Conservation (phyloP, 306 rosid species). For the Corylus americana region DNA sequence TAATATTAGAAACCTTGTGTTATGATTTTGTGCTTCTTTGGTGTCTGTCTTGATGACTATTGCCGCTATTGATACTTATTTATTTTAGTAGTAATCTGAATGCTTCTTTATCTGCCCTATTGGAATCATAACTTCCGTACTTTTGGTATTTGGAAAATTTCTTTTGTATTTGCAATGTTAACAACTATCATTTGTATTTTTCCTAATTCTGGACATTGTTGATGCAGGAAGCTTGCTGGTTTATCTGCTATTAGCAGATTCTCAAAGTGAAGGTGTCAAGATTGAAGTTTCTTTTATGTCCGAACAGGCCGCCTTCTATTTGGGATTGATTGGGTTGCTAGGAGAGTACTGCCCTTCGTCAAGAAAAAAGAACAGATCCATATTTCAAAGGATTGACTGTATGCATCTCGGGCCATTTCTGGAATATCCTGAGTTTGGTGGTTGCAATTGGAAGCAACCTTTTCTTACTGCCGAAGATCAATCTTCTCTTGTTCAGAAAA, state of each 20-base stretch:
- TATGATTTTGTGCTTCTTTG: neutral
- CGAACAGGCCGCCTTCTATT: constrained; percentile 54
- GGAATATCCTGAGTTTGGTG: constrained; percentile 36
- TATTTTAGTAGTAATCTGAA: neutral
- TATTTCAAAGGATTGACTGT: constrained; percentile 38
- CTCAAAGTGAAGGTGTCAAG: constrained; percentile 47
- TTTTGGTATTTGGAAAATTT: neutral
- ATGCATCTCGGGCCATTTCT: constrained; percentile 56
- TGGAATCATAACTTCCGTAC: neutral
- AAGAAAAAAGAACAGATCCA: constrained; percentile 50
- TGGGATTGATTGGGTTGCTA: constrained; percentile 63
- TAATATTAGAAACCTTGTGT: neutral
- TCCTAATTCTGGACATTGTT: constrained; percentile 6
- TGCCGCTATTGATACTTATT: neutral
- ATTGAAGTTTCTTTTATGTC: constrained; percentile 69
- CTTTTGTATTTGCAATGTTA: neutral
- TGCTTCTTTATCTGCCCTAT: neutral
- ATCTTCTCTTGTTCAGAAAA: constrained; percentile 24
- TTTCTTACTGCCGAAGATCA: constrained; percentile 22
- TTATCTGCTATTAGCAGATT: constrained; percentile 34
- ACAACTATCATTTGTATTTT: neutral
- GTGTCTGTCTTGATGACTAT: neutral
- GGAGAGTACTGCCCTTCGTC: constrained; percentile 56
- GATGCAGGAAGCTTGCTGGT: constrained; percentile 38
- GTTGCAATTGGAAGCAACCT: constrained; percentile 43